Percentiles rank a stretch among this genome's conserved stretches.
Evolutionary conservation across 768 basidiomycete species (phyloP).

Genomic region (Phaeotremella skinneri): DNA sequence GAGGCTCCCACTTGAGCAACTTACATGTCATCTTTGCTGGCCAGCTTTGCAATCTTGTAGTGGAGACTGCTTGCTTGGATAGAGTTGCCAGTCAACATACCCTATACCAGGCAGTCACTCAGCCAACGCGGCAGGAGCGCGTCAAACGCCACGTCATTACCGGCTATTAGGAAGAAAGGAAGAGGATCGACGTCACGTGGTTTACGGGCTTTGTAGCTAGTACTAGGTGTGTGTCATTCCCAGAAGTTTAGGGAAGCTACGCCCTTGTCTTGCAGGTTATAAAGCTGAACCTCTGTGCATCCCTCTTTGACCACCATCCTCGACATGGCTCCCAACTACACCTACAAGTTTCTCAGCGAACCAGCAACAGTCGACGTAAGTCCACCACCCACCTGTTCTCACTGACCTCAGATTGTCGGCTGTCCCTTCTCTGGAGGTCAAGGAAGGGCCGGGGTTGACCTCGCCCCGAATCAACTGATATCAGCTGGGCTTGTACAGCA

Average conservation of each 20-base stretch:
- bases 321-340: slow-evolving; percentile 30
- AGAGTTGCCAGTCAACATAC: no score
- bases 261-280: no score
- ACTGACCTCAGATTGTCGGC: slow-evolving; percentile 70
- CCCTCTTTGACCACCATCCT: neutral
- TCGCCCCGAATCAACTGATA: slow-evolving; percentile 75
- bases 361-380: slow-evolving; percentile 78
- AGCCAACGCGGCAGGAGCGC: no score
- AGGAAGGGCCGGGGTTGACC: slow-evolving; percentile 42
- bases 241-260: no score
- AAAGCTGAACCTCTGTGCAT: no score
- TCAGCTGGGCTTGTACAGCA: slow-evolving; percentile 79
- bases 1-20: neutral
- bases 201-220: no score
- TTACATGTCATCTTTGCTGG: neutral
- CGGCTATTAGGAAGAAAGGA: no score
- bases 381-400: slow-evolving; percentile 28
- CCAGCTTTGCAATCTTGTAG: neutral
- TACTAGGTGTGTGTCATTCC: no score
- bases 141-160: no score
- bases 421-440: slow-evolving; percentile 75
- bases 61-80: no score
- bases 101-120: no score
- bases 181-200: no score
- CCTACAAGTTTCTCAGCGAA: slow-evolving; percentile 59